Percentiles rank a stretch among this genome's conserved stretches.
Conservation (phyloP, 2,329 filamentous ascomycete genomes). For the Paecilomyces sp. region DNA sequence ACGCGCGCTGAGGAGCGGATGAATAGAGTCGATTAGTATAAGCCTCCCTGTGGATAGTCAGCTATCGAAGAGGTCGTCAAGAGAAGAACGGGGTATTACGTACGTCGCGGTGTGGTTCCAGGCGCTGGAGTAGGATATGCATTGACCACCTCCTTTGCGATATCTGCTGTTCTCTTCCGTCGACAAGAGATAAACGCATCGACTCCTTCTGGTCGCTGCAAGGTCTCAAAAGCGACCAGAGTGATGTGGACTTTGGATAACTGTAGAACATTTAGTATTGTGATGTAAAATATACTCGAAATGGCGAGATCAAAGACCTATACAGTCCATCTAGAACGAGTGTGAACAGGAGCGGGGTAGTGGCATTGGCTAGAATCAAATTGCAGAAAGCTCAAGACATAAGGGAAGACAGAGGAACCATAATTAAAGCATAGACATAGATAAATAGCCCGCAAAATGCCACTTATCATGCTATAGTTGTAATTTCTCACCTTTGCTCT, state of each 20-base stretch:
- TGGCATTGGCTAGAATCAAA: not conserved
- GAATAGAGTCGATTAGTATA: conserved; percentile 73
- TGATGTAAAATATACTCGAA: not conserved
- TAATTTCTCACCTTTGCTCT: conserved; percentile 58
- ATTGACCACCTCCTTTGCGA: conserved; percentile 55
- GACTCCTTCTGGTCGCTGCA: conserved; percentile 56
- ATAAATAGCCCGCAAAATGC: not conserved
- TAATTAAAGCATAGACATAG: not conserved
- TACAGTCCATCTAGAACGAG: too few species aligned
- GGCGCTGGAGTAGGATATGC: conserved; percentile 16
- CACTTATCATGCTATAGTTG: not conserved
- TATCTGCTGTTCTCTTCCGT: conserved; percentile 49
- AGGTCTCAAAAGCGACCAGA: conserved; percentile 70
- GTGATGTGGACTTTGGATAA: conserved; percentile 61
- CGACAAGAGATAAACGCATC: conserved; percentile 62
- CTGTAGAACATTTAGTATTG: conserved; percentile 8
- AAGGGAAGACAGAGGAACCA: not conserved
- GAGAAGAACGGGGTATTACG: conserved; percentile 6
- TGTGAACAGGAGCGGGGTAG: not conserved
- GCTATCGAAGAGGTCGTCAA: conserved; percentile 1
- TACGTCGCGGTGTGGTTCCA: conserved; percentile 19
- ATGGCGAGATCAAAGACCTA: too few species aligned
- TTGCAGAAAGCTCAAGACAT: not conserved
- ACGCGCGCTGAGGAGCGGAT: conserved; percentile 48
- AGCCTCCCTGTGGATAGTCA: conserved; percentile 53